Percentiles rank a stretch among this genome's conserved stretches.
These are phyloP conservation scores for Alternaria solani DNA, from an alignment of 2,329 filamentous ascomycete species.

Conservation along the genomic window DNA sequence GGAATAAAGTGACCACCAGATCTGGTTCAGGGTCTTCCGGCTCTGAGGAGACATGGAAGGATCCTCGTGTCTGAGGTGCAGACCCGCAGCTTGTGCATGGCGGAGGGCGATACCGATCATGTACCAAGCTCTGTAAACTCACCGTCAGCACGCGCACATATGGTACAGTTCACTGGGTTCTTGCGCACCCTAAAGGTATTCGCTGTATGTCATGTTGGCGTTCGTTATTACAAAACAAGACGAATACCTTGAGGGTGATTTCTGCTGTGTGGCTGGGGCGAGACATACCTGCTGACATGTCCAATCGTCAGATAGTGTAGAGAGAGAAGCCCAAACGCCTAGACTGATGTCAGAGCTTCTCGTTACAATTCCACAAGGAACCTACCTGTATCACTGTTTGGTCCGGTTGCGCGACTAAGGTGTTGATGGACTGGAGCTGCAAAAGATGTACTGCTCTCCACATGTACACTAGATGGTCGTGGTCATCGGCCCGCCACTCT, in stretches of 20 bases:
- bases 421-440: constrained; percentile 30
- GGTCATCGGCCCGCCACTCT: constrained; percentile 26
- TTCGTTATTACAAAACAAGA: not conserved
- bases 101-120: constrained; percentile 48
- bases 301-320: constrained; percentile 50
- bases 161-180: not conserved
- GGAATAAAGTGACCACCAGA: constrained; percentile 51
- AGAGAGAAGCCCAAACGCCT: constrained; percentile 45
- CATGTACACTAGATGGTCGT: constrained; percentile 47
- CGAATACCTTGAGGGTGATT: not conserved
- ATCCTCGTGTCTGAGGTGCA: constrained; percentile 47
- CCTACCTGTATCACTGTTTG: constrained; percentile 25
- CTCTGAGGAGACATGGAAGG: constrained; percentile 21
- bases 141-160: constrained; percentile 13
- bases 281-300: constrained; percentile 50
- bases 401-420: constrained; percentile 35
- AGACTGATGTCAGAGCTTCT: constrained; percentile 19
- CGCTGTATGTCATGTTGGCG: not conserved
- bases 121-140: constrained; percentile 45
- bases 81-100: constrained; percentile 45
- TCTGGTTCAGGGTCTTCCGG: constrained; percentile 42
- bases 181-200: not conserved
- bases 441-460: constrained; percentile 27
- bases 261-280: not conserved
- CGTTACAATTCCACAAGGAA: not conserved